Base-by-base conservation (phyloP, 805 yeast species). In the Starmerella stellata region DNA sequence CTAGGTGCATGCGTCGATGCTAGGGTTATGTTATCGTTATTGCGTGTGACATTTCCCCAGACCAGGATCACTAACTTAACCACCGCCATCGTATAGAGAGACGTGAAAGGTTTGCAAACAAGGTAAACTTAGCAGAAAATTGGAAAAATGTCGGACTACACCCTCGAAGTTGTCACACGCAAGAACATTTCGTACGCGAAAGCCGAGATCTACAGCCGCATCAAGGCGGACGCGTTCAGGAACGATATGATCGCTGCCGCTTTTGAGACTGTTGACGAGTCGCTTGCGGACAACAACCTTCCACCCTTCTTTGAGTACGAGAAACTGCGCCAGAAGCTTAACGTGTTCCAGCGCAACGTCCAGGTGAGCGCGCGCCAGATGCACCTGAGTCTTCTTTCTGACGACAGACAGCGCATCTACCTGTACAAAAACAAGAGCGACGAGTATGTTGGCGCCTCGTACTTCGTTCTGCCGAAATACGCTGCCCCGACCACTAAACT, bases 391-490 rank as follows among this genome's bases (percentile, higher is more conserved):
- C 17, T 42, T n/a, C 4, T 21, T 5, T 4, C 20, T n/a, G 31
- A 34, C 15, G 36, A 44, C 4, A 18, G 44, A 4, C 15, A 30
- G 20, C 31, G 27, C 2, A n/a, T 42, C 5, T 41, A 18, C 25
- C n/a, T 42, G 30, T 24, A 36, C 24, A 32, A 21, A 14, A 15
- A 19, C 11, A 18, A 11, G 28, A 31, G 16, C 4, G 15, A 4
- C 17, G 25, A 23, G 13, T 34, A 18, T n/a, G 41, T 42, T 23
- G 45, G 39, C 2, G 44, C 36, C 3, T 13, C 30, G 2, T 27
- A 21, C 15, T 42, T 44, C 38, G 21, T 21, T 4, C 31, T 41
- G n/a, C 45, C 45, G 13, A 15, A 21, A 16, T 42, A 42, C 33
- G 35, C 35, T 9, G 35, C 25, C 11, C 9, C 25, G n/a, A 7